Evolutionary conservation across 23 red algal genomes (phyloP), one percentile per base, ranked within the genome.

Genomic region (Gracilariopsis chorda): DNA sequence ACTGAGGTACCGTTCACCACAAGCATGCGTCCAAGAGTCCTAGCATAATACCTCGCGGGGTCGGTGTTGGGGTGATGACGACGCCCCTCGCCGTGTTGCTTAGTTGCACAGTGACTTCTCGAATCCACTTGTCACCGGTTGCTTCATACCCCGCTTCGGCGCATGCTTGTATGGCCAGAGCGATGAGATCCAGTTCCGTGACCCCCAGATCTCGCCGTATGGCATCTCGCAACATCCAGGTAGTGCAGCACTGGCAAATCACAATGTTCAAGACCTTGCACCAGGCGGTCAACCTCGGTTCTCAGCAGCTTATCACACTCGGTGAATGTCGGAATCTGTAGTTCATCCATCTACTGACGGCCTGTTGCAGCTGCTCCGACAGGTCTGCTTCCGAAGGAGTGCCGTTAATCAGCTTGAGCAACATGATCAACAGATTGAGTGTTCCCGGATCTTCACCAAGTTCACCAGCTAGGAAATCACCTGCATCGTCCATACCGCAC

Each of bases 101-200:
- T 21, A 73, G 20, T 24, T 73, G 67, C 6, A 73, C 67, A 24
- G 67, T 73, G 67, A 73, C 28, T 73, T 73, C 67, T 73, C 67
- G 67, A 73, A 73, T 73, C 67, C 67, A 73, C 32, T 73, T 73
- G 67, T 73, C 67, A 25, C 67, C 67, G 37, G 47, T 42, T 25
- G 67, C 37, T 73, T 73, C 67, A 16, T 47, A 73, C 20, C 67
- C 67, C 2, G 67, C 67, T 46, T 73, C 67, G 7, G 39, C 67
- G 1, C 28, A 33, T 17, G 67, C 67, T 24, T 73, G 67, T 20
- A 73, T 73, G 14, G 67, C 67, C 24, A 73, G 42, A 23, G 67
- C 67, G 32, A 73, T 73, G 37, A 73, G 67, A 23, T 73, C 67
- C 11, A 73, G 19, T 24, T 73, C 67, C 20, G 23, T 73, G 3